Evolutionary conservation across 2,329 filamentous ascomycete species (phyloP).

Genomic region (Cucurbitaria berberidis): DNA sequence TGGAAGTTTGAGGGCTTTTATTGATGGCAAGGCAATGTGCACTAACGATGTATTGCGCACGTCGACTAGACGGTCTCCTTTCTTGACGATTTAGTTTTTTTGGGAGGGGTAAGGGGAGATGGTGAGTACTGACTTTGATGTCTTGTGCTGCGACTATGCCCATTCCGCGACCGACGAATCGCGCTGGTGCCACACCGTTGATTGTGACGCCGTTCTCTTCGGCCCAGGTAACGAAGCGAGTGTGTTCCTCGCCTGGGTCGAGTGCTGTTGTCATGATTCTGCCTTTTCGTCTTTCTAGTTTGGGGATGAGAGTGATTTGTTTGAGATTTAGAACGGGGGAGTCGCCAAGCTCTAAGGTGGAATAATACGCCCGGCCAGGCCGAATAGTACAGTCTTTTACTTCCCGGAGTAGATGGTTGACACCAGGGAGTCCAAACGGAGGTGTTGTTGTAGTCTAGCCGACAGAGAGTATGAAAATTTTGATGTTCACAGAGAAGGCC

Average conservation of each 20-base stretch:
- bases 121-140: constrained; percentile 62
- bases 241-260: constrained; percentile 49
- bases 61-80: constrained; percentile 66
- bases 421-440: too few species aligned
- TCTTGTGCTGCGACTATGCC: constrained; percentile 75
- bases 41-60: constrained; percentile 70
- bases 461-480: too few species aligned
- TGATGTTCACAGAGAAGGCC: too few species aligned
- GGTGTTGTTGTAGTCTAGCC: too few species aligned
- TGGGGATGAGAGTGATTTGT: background rate
- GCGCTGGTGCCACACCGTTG: constrained; percentile 69
- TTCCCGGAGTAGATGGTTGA: too few species aligned
- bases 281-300: background rate
- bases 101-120: background rate
- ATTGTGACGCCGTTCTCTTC: constrained; percentile 67
- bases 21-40: constrained; percentile 62
- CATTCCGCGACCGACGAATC: constrained; percentile 74
- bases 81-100: constrained; percentile 50
- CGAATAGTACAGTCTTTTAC: too few species aligned
- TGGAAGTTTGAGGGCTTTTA: constrained; percentile 59
- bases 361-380: too few species aligned
- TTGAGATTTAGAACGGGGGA: background rate
- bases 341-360: background rate
- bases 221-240: constrained; percentile 73
- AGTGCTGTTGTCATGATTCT: constrained; percentile 38